phyloP scores from a whole-genome alignment of 73 alveolate genomes.

The Paramecium bursaria region DNA sequence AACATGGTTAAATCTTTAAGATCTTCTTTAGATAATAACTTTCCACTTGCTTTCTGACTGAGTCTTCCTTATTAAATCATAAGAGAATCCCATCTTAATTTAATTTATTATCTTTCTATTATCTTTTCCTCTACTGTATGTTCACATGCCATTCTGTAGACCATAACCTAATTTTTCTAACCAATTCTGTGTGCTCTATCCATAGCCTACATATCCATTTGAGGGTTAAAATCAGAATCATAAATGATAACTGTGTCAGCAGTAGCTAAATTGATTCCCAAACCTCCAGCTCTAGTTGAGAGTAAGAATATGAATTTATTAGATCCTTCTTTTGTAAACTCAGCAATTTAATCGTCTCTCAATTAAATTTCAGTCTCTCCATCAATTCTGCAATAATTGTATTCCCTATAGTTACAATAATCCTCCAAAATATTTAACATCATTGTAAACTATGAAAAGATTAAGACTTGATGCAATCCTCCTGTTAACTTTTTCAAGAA shows the following conservation, averaged over 20 bases:
- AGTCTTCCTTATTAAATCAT: constrained; percentile 96
- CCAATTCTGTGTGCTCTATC: constrained; percentile 99
- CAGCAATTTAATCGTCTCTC: constrained; percentile 81
- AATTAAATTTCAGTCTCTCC: constrained; percentile 85
- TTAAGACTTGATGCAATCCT: constrained; percentile 85
- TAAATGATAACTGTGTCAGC: constrained; percentile 98
- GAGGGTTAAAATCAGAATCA: constrained; percentile 99
- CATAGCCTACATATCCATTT: constrained; percentile 99
- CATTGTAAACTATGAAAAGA: constrained; percentile 93
- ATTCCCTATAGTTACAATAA: constrained; percentile 96
- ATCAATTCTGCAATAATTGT: constrained; percentile 94
- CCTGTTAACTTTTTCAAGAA: constrained; percentile 81
- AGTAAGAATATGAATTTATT: constrained; percentile 91
- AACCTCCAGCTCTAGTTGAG: constrained; percentile 99
- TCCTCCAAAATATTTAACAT: constrained; percentile 98
- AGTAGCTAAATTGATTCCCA: constrained; percentile 97
- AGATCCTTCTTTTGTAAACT: constrained; percentile 79
- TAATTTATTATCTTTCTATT: constrained; percentile 96
- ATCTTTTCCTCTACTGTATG: constrained; percentile 98
- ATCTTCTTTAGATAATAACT: constrained; percentile 91
- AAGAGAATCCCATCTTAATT: constrained; percentile 94
- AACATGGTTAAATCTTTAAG: constrained; percentile 94
- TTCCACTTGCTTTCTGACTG: constrained; percentile 86
- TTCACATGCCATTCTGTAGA: constrained; percentile 92
- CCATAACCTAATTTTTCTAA: constrained; percentile 94